These are phyloP conservation scores for Fusarium sp. DNA, from an alignment of 2,329 filamentous ascomycete species.

Conservation along the genomic window DNA sequence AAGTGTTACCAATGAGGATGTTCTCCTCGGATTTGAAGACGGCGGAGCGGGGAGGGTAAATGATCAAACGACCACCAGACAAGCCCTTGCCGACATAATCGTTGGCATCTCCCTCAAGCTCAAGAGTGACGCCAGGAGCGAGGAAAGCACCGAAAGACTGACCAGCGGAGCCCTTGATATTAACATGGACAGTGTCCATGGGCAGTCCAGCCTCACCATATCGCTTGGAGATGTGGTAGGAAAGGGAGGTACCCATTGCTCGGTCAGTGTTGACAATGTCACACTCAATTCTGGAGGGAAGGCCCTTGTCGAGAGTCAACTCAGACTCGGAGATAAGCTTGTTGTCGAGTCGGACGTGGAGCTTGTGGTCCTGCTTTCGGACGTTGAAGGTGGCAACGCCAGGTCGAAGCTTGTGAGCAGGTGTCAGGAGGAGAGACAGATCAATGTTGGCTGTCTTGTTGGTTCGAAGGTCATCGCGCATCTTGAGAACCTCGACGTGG, in stretches of 20 bases:
- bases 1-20: conserved; percentile 91
- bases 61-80: conserved; percentile 90
- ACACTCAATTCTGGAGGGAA: conserved; percentile 93
- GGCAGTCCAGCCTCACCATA: conserved; percentile 91
- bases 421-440: conserved; percentile 90
- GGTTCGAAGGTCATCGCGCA: conserved; percentile 88
- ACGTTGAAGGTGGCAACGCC: conserved; percentile 98
- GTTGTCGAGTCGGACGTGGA: conserved; percentile 94
- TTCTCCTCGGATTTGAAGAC: conserved; percentile 98
- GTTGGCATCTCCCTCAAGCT: conserved; percentile 95
- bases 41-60: conserved; percentile 90
- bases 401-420: conserved; percentile 93
- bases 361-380: conserved; percentile 94
- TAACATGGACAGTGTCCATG: conserved; percentile 93
- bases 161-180: conserved; percentile 95
- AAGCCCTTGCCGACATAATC: conserved; percentile 98
- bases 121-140: conserved; percentile 91
- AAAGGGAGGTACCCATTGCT: conserved; percentile 91
- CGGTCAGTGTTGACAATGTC: conserved; percentile 98
- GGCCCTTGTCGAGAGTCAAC: conserved; percentile 91
- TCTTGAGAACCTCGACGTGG: conserved; percentile 85
- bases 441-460: conserved; percentile 94
- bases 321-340: conserved; percentile 97
- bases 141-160: conserved; percentile 97
- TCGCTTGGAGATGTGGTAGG: conserved; percentile 93